Base-by-base conservation (phyloP, 2,329 filamentous ascomycete species). In the Fusarium sp. region DNA sequence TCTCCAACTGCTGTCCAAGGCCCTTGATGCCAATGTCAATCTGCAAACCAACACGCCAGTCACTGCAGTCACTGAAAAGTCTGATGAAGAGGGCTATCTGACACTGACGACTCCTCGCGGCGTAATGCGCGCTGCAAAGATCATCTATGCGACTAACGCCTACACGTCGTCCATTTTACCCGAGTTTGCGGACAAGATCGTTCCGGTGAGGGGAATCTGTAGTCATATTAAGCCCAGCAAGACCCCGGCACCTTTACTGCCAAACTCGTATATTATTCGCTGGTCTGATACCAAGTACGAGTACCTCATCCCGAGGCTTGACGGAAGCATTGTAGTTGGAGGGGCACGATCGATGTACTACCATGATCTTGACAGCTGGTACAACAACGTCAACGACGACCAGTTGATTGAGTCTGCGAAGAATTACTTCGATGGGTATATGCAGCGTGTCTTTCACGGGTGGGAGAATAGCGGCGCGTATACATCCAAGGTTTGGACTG, bases 361-460 rank as follows among this genome's bases (percentile, higher is more conserved):
- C 12, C 61, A 63, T 26, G 54, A 63, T 42, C 28, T 63, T 3
- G 9, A 24, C 1, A 60, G 42, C 18, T 63, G 61, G 61, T 63
- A 63, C 5, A 42, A 63, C 14, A 63, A 63, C 3, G 44, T 36
- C 18, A 50, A 63, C 20, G 61, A 63, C 12, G 44, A 63, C 17
- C 13, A 48, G 9, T 22, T 63, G 3, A 63, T 63, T 12, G 61
- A 63, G 1, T 41, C 42, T 28, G 61, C 61, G 0, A 63, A 42
- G n/a, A 14, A 20, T 1, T 59, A 88, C 70, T 89, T 87, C 68
- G 81, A 85, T 34, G 80, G 80, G 0, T 87, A 86, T 60, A 88
- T 89, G 83, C 84, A 85, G 65, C 77, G 81, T 6, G 82, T 82
- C 45, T 88, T 88, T 62, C 77, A 71, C 3, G 87, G 86, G 2